A percentile compares a stretch with the other conserved stretches of the same genome.
These are phyloP conservation scores for Trypanosoma caninum DNA, from an alignment of 208 protist genomes.

Conservation along the genomic window DNA sequence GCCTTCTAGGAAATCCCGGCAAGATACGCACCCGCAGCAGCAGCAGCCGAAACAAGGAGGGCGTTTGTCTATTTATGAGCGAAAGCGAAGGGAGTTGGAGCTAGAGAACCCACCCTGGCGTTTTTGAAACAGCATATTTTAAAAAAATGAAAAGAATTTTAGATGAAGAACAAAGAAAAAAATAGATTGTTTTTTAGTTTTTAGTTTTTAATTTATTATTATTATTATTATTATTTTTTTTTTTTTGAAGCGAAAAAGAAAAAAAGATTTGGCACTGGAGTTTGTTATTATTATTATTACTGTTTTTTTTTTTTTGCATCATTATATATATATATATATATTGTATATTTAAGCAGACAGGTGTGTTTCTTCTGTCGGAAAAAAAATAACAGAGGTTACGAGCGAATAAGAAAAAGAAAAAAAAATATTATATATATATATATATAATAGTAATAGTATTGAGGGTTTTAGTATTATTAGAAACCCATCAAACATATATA, in stretches of 20 bases:
- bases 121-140: slow-evolving; percentile 17
- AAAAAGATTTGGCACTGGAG: no score
- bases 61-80: slow-evolving; percentile 28
- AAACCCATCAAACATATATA: neutral
- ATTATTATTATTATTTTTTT: neutral
- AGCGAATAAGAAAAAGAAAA: slow-evolving; percentile 11
- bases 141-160: neutral
- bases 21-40: neutral
- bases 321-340: no score
- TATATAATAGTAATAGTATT: neutral
- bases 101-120: slow-evolving; percentile 32
- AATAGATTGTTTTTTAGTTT: neutral
- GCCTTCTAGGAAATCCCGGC: neutral
- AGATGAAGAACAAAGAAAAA: neutral
- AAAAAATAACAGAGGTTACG: slow-evolving; percentile 1
- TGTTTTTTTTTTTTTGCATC: no score
- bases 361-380: no score
- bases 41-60: neutral
- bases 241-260: no score
- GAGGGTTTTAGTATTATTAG: no score
- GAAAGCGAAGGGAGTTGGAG: slow-evolving; percentile 21
- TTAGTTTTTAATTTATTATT: slow-evolving; percentile 11
- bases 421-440: slow-evolving; percentile 9
- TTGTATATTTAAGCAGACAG: no score
- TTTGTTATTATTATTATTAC: no score